These are phyloP conservation scores for Cystobasidium tubakii DNA, from an alignment of 768 basidiomycete genomes.

Conservation along the genomic window DNA sequence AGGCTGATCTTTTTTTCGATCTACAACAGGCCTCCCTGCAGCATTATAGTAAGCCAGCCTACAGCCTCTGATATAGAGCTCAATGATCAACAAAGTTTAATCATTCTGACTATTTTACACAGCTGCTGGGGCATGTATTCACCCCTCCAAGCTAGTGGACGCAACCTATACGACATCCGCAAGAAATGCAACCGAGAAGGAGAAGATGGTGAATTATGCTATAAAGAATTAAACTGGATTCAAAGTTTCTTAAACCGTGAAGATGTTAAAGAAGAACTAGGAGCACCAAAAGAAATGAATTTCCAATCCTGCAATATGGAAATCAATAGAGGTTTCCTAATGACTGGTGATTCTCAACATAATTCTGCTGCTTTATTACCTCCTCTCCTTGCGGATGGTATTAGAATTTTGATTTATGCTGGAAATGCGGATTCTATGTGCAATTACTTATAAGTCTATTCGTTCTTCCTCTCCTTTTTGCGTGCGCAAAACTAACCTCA, in stretches of 20 bases:
- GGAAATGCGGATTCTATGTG: conserved; percentile 67
- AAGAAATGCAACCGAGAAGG: conserved; percentile 63
- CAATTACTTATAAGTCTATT: conserved; percentile 62
- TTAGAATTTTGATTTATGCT: conserved; percentile 73
- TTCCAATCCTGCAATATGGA: conserved; percentile 67
- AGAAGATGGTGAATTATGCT: conserved; percentile 56
- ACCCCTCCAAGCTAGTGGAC: conserved; percentile 63
- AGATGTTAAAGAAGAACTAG: conserved; percentile 69
- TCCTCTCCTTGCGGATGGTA: conserved; percentile 71
- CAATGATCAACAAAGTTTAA: too few species aligned
- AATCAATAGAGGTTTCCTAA: conserved; percentile 70
- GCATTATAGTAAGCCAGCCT: conserved; percentile 55
- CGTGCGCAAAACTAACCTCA: conserved; percentile 2
- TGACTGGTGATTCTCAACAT: conserved; percentile 71
- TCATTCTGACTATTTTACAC: too few species aligned
- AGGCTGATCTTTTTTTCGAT: not conserved
- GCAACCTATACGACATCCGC: conserved; percentile 80
- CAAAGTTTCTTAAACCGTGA: conserved; percentile 80
- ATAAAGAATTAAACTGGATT: conserved; percentile 70
- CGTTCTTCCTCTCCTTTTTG: too few species aligned
- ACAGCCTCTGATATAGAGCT: not conserved
- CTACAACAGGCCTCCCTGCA: conserved; percentile 55
- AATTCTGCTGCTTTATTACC: conserved; percentile 73
- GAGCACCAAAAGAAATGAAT: conserved; percentile 58
- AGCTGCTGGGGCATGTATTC: conserved; percentile 59